Percentiles rank a stretch among this genome's conserved stretches.
These are phyloP conservation scores for Lactarius evosmus DNA, from an alignment of 768 basidiomycete species.

Conservation along the genomic window DNA sequence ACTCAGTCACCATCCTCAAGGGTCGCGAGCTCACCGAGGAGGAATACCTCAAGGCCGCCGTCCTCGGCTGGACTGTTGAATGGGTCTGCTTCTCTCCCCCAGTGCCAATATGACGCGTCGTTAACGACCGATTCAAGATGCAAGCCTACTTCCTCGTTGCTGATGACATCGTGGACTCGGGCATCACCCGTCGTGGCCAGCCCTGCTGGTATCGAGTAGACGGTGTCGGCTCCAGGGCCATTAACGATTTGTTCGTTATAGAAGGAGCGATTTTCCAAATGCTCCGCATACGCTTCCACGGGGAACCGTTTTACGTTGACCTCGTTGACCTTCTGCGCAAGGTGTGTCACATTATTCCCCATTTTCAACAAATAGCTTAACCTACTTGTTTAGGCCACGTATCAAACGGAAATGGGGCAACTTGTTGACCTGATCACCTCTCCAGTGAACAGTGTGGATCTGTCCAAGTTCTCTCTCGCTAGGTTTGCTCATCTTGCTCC, in stretches of 20 bases:
- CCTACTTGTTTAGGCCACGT: constrained; percentile 45
- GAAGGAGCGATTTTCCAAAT: constrained; percentile 90
- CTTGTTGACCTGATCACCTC: constrained; percentile 95
- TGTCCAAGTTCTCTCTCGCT: constrained; percentile 81
- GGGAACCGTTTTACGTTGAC: constrained; percentile 79
- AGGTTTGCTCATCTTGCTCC: constrained; percentile 47
- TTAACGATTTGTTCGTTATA: constrained; percentile 97
- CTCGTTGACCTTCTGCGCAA: constrained; percentile 91
- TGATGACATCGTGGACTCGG: constrained; percentile 98
- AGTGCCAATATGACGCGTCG: neutral
- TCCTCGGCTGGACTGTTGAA: constrained; percentile 95
- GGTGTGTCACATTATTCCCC: constrained; percentile 37
- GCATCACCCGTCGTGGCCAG: constrained; percentile 90
- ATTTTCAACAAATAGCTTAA: neutral
- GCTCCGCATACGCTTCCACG: constrained; percentile 81
- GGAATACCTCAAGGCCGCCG: constrained; percentile 84
- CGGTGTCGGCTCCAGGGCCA: constrained; percentile 76
- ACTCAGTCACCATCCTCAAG: constrained; percentile 85
- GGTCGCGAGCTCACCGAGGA: constrained; percentile 67
- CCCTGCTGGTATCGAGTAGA: constrained; percentile 88
- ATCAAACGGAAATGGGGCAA: constrained; percentile 95
- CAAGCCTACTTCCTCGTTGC: constrained; percentile 97
- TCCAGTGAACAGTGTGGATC: constrained; percentile 86
- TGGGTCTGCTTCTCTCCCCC: constrained; percentile 51
- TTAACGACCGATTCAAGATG: constrained; percentile 48